Evolutionary conservation across 768 basidiomycete genomes (phyloP), one percentile per base, ranked within the genome.

Genomic region (Leccinum sublutescens): DNA sequence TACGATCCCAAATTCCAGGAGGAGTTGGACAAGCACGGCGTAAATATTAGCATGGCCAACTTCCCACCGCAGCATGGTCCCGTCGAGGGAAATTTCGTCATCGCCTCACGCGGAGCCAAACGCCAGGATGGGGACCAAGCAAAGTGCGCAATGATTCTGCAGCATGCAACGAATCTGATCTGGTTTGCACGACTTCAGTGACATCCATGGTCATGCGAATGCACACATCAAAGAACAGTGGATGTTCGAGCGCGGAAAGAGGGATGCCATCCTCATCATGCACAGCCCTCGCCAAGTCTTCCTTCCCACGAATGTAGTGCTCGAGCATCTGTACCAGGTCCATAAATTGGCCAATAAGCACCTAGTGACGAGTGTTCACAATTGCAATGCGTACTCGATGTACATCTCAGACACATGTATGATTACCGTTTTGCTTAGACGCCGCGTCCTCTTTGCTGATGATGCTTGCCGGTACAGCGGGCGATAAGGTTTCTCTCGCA

Each of bases 201-300:
- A 48, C 21, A 2, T 62, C 12, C 50, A 63, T 6, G 69, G 66
- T 1, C 25, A 74, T n/a, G 66, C 59, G 5, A 63, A 64, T 21
- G 69, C 68, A 23, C 58, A 71, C 27, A 34, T 75, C 52, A 75
- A 71, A 53, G 73, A 68, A 21, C 62, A 63, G 19, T 77, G 75
- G 74, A 43, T 57, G 17, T 77, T 76, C 23, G 56, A 66, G 27
- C 51, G 49, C 11, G 57, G 63, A 21, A 70, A 64, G 47, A 70
- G 71, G 2, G 71, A 68, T 0, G 76, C 74, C 21, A 27, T 77
- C 38, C 61, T 77, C 19, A 63, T 74, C 51, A 68, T 77, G 72
- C 66, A 70, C 33, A 57, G 33, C 21, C 74, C 76, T 11, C 71
- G 66, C 4, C 55, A 57, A 38, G 54, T 43, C 15, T 69, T 33